Evolutionary conservation across 202 grass and related monocot genomes (phyloP), one percentile per base, ranked within the genome.

Genomic region (Panicum hallii): DNA sequence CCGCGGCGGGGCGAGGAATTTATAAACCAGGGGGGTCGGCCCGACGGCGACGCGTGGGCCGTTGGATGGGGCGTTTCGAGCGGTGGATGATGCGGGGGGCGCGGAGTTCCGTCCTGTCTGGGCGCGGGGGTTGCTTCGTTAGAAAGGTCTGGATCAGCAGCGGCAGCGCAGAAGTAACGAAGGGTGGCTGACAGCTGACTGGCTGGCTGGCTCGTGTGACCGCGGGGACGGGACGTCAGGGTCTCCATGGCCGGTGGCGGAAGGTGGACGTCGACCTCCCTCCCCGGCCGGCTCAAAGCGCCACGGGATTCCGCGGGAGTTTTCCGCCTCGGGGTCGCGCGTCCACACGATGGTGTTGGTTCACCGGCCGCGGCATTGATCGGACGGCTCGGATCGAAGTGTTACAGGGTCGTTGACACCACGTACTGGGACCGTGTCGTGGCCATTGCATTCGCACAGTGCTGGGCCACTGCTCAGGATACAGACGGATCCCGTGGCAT

Each of bases 231-330:
- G 14, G 19, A 17, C 32, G 30, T 20, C 32, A 36, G 78, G 73
- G 76, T 82, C 45, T 47, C 67, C 34, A 20, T 86, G 84, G 79
- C 13, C 88, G 88, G 79, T 83, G 84, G 73, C 42, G 30, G 43
- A 26, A 11, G 6, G 28, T 23, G 73, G 86, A 47, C 20, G 57
- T 64, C 66, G 48, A 84, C 81, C 26, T 70, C n/a, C 4, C 6
- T 2, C 19, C 12, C 20, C 9, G 17, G 17, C 44, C 70, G 46
- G 45, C 70, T 71, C 12, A 8, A 32, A 49, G 46, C 69, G 69
- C 46, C 46, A 77, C 42, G 43, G 46, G 4, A 50, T 5, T 45
- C 13, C 42, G 12, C 26, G 6, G 1, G 17, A 20, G 53, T 26
- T 36, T 17, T 13, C 30, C 26, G 9, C 16, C 2, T 4, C 4